phyloP scores from a whole-genome alignment of 2,329 filamentous ascomycete genomes.

The Talaromyces amestolkiae region DNA sequence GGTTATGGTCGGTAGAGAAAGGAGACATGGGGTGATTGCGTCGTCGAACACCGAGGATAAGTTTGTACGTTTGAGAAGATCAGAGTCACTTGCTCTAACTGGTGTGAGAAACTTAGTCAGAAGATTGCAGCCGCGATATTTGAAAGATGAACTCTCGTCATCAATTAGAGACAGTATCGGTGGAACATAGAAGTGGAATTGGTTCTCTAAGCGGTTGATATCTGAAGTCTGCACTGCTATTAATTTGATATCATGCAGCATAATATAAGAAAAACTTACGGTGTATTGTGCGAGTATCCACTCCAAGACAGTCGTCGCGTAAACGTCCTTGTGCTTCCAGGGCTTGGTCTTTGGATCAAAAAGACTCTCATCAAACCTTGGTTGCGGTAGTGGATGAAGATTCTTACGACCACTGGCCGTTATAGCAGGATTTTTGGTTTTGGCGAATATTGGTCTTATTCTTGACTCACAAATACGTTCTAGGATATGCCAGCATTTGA shows the following conservation, averaged over 20 bases:
- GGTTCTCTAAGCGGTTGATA: slow-evolving; percentile 36
- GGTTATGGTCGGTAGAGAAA: slow-evolving; percentile 73
- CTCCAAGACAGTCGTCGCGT: slow-evolving; percentile 35
- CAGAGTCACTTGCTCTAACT: slow-evolving; percentile 36
- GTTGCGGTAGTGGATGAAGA: slow-evolving; percentile 37
- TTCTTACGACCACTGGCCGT: slow-evolving; percentile 46
- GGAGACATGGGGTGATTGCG: slow-evolving; percentile 60
- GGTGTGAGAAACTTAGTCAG: slow-evolving; percentile 36
- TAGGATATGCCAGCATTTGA: slow-evolving; percentile 25
- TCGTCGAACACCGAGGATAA: slow-evolving; percentile 47
- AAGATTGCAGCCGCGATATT: slow-evolving; percentile 39
- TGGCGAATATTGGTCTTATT: slow-evolving; percentile 44
- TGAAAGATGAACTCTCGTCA: slow-evolving; percentile 38
- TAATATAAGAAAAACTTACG: slow-evolving; percentile 26
- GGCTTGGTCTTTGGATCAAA: slow-evolving; percentile 39
- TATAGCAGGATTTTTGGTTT: slow-evolving; percentile 41
- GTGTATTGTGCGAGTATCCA: slow-evolving; percentile 39
- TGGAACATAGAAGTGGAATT: slow-evolving; percentile 46
- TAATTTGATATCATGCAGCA: slow-evolving; percentile 3
- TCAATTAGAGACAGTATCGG: slow-evolving; percentile 46
- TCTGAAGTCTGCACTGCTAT: slow-evolving; percentile 27
- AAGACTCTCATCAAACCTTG: slow-evolving; percentile 36
- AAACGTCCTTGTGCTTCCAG: slow-evolving; percentile 39
- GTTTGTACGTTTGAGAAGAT: slow-evolving; percentile 44
- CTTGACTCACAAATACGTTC: slow-evolving; percentile 30